A percentile compares a stretch with the other conserved stretches of the same genome.
Conservation (phyloP, 768 basidiomycete species). For the Tremella fuciformis region DNA sequence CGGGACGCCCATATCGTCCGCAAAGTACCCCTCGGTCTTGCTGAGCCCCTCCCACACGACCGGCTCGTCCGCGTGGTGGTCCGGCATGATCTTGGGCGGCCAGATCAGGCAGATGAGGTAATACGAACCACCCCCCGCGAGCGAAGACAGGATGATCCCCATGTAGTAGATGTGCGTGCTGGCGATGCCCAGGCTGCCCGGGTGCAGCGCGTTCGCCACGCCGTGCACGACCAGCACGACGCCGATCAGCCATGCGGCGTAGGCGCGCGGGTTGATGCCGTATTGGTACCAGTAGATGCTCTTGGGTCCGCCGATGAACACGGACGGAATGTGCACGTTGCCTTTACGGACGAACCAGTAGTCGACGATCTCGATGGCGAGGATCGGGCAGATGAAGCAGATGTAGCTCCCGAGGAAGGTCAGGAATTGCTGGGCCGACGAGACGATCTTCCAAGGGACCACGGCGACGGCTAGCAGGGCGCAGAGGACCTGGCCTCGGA, state of each 20-base stretch:
- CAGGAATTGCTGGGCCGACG: slow-evolving; percentile 13
- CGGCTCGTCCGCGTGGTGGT: slow-evolving; percentile 5
- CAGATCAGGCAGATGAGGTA: slow-evolving; percentile 14
- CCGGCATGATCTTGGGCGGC: slow-evolving; percentile 12
- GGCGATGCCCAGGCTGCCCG: slow-evolving; percentile 3
- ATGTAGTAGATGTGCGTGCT: slow-evolving; percentile 15
- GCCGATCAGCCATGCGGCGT: slow-evolving; percentile 13
- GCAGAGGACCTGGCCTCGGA: slow-evolving; percentile 17
- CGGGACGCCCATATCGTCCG: slow-evolving; percentile 11
- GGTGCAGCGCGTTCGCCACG: slow-evolving; percentile 14
- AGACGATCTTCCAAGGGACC: slow-evolving; percentile 15
- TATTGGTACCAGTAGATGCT: slow-evolving; percentile 12
- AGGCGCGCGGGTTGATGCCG: slow-evolving; percentile 12
- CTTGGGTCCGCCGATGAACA: slow-evolving; percentile 1
- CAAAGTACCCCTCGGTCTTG: slow-evolving; percentile 11
- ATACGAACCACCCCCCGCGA: slow-evolving; percentile 8
- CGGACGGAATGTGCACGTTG: slow-evolving; percentile 12
- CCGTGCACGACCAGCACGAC: slow-evolving; percentile 15
- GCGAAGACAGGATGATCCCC: slow-evolving; percentile 14
- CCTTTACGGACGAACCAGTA: slow-evolving; percentile 14
- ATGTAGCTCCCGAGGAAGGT: slow-evolving; percentile 18
- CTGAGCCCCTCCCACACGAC: slow-evolving; percentile 9
- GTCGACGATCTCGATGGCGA: slow-evolving; percentile 16
- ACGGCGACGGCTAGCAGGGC: slow-evolving; percentile 4
- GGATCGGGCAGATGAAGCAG: slow-evolving; percentile 19